phyloP scores from a whole-genome alignment of 306 rosid genomes.

The Lotus japonicus region DNA sequence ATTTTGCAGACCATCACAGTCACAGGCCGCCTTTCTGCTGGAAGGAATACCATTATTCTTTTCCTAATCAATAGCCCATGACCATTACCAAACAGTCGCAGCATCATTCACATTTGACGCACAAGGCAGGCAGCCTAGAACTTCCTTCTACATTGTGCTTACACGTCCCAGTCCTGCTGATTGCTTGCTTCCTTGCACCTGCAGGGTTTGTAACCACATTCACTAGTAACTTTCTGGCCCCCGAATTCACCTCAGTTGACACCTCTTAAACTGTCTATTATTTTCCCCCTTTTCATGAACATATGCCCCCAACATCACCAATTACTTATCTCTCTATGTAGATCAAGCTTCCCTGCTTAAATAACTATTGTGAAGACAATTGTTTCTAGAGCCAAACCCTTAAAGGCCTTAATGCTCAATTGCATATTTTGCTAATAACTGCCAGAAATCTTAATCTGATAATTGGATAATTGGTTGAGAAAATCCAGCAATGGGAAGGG shows the following conservation, averaged over 20 bases:
- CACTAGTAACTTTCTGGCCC: neutral
- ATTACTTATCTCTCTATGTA: neutral
- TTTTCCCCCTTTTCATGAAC: neutral
- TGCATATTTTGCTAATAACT: neutral
- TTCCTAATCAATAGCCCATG: neutral
- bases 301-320: neutral
- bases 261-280: neutral
- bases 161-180: neutral
- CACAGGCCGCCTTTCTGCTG: neutral
- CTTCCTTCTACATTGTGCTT: neutral
- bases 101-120: slow-evolving; percentile 6
- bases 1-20: neutral
- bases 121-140: neutral
- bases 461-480: neutral
- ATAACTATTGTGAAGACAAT: neutral
- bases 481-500: neutral
- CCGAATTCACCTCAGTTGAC: neutral
- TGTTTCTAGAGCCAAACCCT: neutral
- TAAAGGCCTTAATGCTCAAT: neutral
- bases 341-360: slow-evolving; percentile 5
- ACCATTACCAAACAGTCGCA: slow-evolving; percentile 12
- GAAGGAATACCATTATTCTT: neutral
- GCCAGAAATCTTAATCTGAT: neutral
- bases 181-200: neutral
- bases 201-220: neutral